These are phyloP conservation scores for Xylariaceae sp. DNA, from an alignment of 2,329 filamentous ascomycete species.

Conservation along the genomic window DNA sequence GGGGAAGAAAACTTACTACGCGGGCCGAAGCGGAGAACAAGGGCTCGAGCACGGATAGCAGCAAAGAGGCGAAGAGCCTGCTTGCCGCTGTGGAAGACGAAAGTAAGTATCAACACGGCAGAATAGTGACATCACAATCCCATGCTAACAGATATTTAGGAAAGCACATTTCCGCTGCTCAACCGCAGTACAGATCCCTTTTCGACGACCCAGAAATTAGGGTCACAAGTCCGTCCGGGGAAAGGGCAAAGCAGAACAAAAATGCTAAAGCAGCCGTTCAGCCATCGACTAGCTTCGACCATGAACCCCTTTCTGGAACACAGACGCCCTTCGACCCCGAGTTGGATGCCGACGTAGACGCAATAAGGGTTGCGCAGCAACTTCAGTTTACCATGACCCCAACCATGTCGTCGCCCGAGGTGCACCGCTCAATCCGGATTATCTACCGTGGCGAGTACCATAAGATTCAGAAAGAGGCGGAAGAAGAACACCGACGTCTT, in stretches of 20 bases:
- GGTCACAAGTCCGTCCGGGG: slow-evolving; percentile 64
- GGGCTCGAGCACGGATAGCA: slow-evolving; percentile 39
- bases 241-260: slow-evolving; percentile 59
- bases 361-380: slow-evolving; percentile 86
- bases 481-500: slow-evolving; percentile 76
- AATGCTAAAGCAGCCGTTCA: slow-evolving; percentile 60
- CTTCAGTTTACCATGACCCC: slow-evolving; percentile 80
- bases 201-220: slow-evolving; percentile 69
- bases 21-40: slow-evolving; percentile 48
- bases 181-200: slow-evolving; percentile 65
- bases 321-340: slow-evolving; percentile 75
- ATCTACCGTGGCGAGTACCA: slow-evolving; percentile 87
- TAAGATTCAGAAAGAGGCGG: slow-evolving; percentile 74
- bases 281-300: slow-evolving; percentile 83
- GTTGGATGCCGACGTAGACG: slow-evolving; percentile 79
- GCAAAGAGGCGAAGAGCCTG: slow-evolving; percentile 53
- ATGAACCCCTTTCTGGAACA: slow-evolving; percentile 57
- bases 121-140: slow-evolving; percentile 10
- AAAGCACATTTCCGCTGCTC: slow-evolving; percentile 52
- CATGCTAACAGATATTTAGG: slow-evolving; percentile 43
- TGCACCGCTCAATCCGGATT: slow-evolving; percentile 82
- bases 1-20: slow-evolving; percentile 61
- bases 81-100: slow-evolving; percentile 79
- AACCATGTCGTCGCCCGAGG: slow-evolving; percentile 73
- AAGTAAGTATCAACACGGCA: slow-evolving; percentile 54